Evolutionary conservation across 495 filamentous ascomycete genomes (phyloP).

Genomic region (Penicillium diatomitis): DNA sequence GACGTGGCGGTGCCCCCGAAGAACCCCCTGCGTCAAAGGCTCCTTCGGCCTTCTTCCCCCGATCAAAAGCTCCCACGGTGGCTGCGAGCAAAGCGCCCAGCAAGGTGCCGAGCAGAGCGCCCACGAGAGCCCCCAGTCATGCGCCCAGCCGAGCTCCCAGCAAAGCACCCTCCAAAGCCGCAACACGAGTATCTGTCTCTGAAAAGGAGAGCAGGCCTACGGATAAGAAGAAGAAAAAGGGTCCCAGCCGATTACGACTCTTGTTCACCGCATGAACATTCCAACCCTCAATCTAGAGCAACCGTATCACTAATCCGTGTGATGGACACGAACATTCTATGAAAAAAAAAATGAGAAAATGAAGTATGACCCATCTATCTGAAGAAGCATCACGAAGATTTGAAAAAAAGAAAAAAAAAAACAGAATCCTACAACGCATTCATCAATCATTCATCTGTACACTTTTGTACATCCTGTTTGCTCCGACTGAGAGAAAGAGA

Average conservation of each 20-base stretch:
- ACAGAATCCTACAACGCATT: too few species aligned
- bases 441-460: background rate
- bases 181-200: constrained; percentile 9
- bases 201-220: constrained; percentile 29
- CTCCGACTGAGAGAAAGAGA: too few species aligned
- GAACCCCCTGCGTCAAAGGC: constrained; percentile 8
- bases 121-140: background rate
- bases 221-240: constrained; percentile 35
- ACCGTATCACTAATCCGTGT: background rate
- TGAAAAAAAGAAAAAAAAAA: too few species aligned
- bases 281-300: background rate
- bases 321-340: background rate
- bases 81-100: constrained; percentile 9
- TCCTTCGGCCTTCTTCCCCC: constrained; percentile 10
- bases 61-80: constrained; percentile 14
- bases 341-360: background rate
- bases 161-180: constrained; percentile 12
- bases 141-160: constrained; percentile 5
- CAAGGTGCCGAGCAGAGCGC: background rate
- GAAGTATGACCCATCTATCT: too few species aligned
- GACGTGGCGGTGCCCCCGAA: constrained; percentile 8
- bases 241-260: constrained; percentile 33
- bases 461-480: background rate
- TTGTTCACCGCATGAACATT: constrained; percentile 32
- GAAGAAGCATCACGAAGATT: too few species aligned